A percentile compares a stretch with the other conserved stretches of the same genome.
These are phyloP conservation scores for Sclerotinia trifoliorum DNA, from an alignment of 2,329 filamentous ascomycete genomes.

Conservation along the genomic window DNA sequence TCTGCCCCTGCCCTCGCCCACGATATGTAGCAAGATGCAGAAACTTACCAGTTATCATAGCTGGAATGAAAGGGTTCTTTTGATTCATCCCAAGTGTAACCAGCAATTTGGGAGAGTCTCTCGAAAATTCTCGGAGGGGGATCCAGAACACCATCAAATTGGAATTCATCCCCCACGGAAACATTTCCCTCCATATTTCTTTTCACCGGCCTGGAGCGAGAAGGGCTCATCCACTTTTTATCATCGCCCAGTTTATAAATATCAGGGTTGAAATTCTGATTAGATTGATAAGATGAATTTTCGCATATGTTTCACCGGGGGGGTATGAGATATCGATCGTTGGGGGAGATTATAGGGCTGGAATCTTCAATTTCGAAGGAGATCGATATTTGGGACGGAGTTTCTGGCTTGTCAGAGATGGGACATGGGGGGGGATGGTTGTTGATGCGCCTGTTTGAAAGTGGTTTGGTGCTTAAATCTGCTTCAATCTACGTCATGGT, in stretches of 20 bases:
- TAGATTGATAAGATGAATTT: not conserved
- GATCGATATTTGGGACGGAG: conserved; percentile 7
- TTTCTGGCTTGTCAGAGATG: not conserved
- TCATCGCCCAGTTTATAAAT: conserved; percentile 24
- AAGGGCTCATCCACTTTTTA: conserved; percentile 1
- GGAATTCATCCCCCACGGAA: conserved; percentile 32
- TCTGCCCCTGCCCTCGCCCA: not conserved
- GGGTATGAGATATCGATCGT: not conserved
- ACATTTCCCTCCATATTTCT: conserved; percentile 34
- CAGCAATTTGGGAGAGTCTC: conserved; percentile 68
- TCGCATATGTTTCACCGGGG: not conserved
- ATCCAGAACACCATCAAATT: conserved; percentile 52
- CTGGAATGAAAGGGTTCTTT: conserved; percentile 59
- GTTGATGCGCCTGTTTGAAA: conserved; percentile 10
- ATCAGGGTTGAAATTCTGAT: not conserved
- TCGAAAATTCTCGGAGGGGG: conserved; percentile 70
- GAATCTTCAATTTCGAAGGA: conserved; percentile 9
- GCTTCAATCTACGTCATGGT: conserved; percentile 5
- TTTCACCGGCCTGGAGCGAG: not conserved
- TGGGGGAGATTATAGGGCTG: too few species aligned
- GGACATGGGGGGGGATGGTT: conserved; percentile 3
- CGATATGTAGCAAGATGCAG: not conserved
- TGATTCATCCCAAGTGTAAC: conserved; percentile 74
- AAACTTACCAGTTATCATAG: conserved; percentile 80
- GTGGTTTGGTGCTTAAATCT: not conserved